A percentile compares a stretch with the other conserved stretches of the same genome.
Conservation (phyloP, 495 filamentous ascomycete species). For the Jackrogersella minutella region DNA sequence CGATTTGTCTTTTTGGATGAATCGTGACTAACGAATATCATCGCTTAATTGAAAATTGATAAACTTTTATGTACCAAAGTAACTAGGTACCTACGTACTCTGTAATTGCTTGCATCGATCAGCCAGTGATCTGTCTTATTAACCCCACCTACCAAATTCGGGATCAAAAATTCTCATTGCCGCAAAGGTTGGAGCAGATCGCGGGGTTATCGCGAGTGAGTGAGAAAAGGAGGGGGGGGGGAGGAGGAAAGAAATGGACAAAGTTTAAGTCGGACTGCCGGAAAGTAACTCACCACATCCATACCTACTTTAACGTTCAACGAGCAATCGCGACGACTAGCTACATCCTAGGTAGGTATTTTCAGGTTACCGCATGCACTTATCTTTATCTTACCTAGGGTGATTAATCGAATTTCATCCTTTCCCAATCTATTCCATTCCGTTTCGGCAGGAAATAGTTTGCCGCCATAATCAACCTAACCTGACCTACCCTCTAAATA, state of each 20-base stretch:
- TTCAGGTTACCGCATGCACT: too few species aligned
- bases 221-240: too few species aligned
- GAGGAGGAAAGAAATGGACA: too few species aligned
- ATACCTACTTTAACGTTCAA: neutral
- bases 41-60: slow-evolving; percentile 13
- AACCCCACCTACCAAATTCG: slow-evolving; percentile 31
- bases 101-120: too few species aligned
- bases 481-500: neutral
- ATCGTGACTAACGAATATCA: slow-evolving; percentile 26
- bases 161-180: slow-evolving; percentile 11
- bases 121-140: slow-evolving; percentile 14
- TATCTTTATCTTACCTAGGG: too few species aligned
- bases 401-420: too few species aligned
- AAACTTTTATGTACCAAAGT: too few species aligned
- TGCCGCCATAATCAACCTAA: neutral
- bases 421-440: too few species aligned
- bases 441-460: neutral
- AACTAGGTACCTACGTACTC: too few species aligned
- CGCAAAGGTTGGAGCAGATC: slow-evolving; percentile 17
- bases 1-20: slow-evolving; percentile 25
- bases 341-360: too few species aligned
- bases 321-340: slow-evolving; percentile 13
- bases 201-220: slow-evolving; percentile 18
- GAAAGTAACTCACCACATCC: slow-evolving; percentile 28
- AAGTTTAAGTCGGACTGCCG: slow-evolving; percentile 18